Conservation (phyloP, 2,329 filamentous ascomycete genomes). For the Aspergillus transmontanensis region DNA sequence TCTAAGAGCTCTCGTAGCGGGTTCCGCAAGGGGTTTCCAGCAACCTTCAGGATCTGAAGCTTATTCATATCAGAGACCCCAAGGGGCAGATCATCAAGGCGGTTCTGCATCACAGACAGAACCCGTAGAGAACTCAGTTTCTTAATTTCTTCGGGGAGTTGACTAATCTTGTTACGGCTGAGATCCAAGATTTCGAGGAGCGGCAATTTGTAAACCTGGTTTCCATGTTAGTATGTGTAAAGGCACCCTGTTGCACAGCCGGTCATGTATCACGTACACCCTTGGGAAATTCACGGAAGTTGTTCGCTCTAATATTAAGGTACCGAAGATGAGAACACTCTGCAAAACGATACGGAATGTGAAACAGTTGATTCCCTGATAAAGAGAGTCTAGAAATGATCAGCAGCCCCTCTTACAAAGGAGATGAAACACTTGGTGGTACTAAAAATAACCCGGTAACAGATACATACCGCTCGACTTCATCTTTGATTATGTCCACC, state of each 20-base stretch:
- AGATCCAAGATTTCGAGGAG: slow-evolving; percentile 92
- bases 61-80: slow-evolving; percentile 89
- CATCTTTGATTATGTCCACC: slow-evolving; percentile 55
- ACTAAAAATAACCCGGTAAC: not conserved
- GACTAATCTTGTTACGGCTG: slow-evolving; percentile 79
- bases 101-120: slow-evolving; percentile 82
- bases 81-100: slow-evolving; percentile 79
- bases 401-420: slow-evolving; percentile 10
- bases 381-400: slow-evolving; percentile 47
- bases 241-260: not conserved
- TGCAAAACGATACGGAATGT: slow-evolving; percentile 51
- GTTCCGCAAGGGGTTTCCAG: slow-evolving; percentile 82
- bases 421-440: not conserved
- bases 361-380: slow-evolving; percentile 54
- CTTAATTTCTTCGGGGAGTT: slow-evolving; percentile 76
- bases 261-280: slow-evolving; percentile 52
- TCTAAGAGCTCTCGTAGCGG: slow-evolving; percentile 72
- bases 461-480: slow-evolving; percentile 51
- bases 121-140: slow-evolving; percentile 86
- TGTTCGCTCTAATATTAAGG: slow-evolving; percentile 53
- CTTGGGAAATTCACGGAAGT: slow-evolving; percentile 63
- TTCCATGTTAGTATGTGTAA: slow-evolving; percentile 20
- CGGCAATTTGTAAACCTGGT: slow-evolving; percentile 78
- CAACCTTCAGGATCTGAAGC: slow-evolving; percentile 84
- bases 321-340: slow-evolving; percentile 53